A percentile compares a stretch with the other conserved stretches of the same genome.
These are phyloP conservation scores for Dalechampia spathulata DNA, from an alignment of 441 rosid genomes.

Conservation along the genomic window DNA sequence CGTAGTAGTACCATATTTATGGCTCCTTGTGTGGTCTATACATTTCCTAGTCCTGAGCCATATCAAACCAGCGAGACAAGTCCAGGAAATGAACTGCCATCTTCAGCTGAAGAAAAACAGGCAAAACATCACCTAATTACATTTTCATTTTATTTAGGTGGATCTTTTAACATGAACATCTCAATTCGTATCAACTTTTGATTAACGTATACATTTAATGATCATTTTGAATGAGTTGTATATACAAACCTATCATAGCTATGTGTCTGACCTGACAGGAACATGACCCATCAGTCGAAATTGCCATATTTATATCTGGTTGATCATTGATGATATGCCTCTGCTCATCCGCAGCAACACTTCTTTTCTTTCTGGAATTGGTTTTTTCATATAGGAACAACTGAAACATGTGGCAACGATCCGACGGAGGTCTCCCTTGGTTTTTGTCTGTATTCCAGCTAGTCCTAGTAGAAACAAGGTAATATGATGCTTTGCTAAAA, in stretches of 20 bases:
- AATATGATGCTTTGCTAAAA: conserved; percentile 67
- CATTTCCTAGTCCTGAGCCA: conserved; percentile 22
- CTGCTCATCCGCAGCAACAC: too few species aligned
- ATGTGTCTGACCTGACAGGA: too few species aligned
- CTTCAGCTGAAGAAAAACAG: conserved; percentile 31
- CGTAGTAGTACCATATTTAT: conserved; percentile 45
- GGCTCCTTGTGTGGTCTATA: conserved; percentile 62
- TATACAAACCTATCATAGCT: too few species aligned
- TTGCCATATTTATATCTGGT: too few species aligned
- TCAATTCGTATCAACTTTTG: too few species aligned
- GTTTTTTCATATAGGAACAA: conserved; percentile 19
- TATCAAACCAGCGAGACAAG: neutral
- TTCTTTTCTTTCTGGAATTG: too few species aligned
- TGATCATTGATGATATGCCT: too few species aligned
- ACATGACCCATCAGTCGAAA: too few species aligned
- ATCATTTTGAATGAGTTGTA: too few species aligned
- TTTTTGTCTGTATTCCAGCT: conserved; percentile 77
- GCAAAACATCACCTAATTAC: conserved; percentile 17
- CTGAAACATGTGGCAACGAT: conserved; percentile 16
- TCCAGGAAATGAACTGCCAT: conserved; percentile 33
- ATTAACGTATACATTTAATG: too few species aligned
- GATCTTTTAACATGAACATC: too few species aligned
- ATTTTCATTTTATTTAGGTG: too few species aligned
- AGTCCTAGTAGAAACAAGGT: conserved; percentile 77
- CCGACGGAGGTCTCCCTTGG: conserved; percentile 26